Percentiles rank a stretch among this genome's conserved stretches.
Conservation (phyloP, 495 filamentous ascomycete species). For the Aspergillus bertholletiae region DNA sequence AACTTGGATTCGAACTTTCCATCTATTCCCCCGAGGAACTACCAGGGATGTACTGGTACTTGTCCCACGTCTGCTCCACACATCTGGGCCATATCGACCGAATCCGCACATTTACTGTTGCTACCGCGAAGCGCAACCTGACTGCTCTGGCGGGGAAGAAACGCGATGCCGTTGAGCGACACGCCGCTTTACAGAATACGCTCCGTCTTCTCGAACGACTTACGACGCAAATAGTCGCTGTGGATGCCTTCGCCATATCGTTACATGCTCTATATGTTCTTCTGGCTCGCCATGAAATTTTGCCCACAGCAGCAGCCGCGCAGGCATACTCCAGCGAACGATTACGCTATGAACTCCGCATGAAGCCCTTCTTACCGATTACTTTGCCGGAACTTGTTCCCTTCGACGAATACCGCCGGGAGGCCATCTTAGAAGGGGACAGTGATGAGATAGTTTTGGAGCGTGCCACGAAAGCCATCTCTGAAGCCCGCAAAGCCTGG, state of each 20-base stretch:
- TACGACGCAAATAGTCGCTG: slow-evolving; percentile 64
- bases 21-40: slow-evolving; percentile 87
- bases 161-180: slow-evolving; percentile 26
- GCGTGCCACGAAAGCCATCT: slow-evolving; percentile 56
- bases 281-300: slow-evolving; percentile 55
- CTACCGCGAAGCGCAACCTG: slow-evolving; percentile 30
- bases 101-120: slow-evolving; percentile 59
- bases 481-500: slow-evolving; percentile 61
- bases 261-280: slow-evolving; percentile 65
- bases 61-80: slow-evolving; percentile 46
- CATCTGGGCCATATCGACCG: slow-evolving; percentile 61
- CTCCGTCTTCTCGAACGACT: slow-evolving; percentile 56
- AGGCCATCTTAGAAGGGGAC: slow-evolving; percentile 37
- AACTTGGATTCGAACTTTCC: slow-evolving; percentile 93
- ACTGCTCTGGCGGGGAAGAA: slow-evolving; percentile 24
- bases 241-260: slow-evolving; percentile 67
- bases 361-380: slow-evolving; percentile 80
- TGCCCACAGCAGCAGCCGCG: slow-evolving; percentile 49
- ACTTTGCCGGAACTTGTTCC: slow-evolving; percentile 66
- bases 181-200: slow-evolving; percentile 46
- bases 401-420: slow-evolving; percentile 54
- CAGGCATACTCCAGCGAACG: slow-evolving; percentile 67
- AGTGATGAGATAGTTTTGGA: slow-evolving; percentile 49
- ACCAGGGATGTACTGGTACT: slow-evolving; percentile 85
- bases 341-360: slow-evolving; percentile 80